phyloP scores from a whole-genome alignment of 257 asterid species.

The Forsythia suspensa region DNA sequence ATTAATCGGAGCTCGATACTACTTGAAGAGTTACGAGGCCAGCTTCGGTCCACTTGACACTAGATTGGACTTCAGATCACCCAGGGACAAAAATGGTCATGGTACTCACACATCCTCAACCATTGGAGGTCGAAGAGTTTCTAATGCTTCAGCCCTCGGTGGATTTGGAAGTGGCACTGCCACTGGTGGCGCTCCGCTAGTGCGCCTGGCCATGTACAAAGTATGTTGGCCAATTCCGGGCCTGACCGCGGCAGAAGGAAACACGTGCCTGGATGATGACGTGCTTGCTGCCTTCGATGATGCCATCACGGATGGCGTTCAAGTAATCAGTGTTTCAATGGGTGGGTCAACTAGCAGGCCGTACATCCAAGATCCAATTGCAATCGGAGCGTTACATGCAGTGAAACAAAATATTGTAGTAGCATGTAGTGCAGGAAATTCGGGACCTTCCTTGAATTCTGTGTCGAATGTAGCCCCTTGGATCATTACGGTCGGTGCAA shows the following conservation, averaged over 20 bases:
- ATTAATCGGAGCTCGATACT: slow-evolving; percentile 49
- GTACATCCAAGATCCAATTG: slow-evolving; percentile 14
- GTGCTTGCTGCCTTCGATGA: slow-evolving; percentile 40
- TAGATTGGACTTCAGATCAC: slow-evolving; percentile 31
- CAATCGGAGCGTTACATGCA: slow-evolving; percentile 41
- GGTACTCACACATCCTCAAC: slow-evolving; percentile 49
- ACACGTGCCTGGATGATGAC: slow-evolving; percentile 29
- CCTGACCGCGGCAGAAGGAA: neutral
- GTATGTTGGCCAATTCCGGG: slow-evolving; percentile 43
- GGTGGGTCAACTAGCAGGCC: slow-evolving; percentile 16
- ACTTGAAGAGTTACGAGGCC: slow-evolving; percentile 36
- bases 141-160: slow-evolving; percentile 33
- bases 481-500: slow-evolving; percentile 45
- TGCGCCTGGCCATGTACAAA: slow-evolving; percentile 42
- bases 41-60: slow-evolving; percentile 23
- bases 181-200: slow-evolving; percentile 44
- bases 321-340: slow-evolving; percentile 40
- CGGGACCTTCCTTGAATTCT: slow-evolving; percentile 22
- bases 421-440: slow-evolving; percentile 40
- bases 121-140: slow-evolving; percentile 38
- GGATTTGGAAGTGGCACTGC: slow-evolving; percentile 41
- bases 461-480: slow-evolving; percentile 44
- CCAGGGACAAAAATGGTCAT: slow-evolving; percentile 40
- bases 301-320: too few relatives aligned
- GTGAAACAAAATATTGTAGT: slow-evolving; percentile 30